A percentile compares a stretch with the other conserved stretches of the same genome.
Evolutionary conservation across 768 basidiomycete species (phyloP).

Genomic region (Serendipita vermifera): DNA sequence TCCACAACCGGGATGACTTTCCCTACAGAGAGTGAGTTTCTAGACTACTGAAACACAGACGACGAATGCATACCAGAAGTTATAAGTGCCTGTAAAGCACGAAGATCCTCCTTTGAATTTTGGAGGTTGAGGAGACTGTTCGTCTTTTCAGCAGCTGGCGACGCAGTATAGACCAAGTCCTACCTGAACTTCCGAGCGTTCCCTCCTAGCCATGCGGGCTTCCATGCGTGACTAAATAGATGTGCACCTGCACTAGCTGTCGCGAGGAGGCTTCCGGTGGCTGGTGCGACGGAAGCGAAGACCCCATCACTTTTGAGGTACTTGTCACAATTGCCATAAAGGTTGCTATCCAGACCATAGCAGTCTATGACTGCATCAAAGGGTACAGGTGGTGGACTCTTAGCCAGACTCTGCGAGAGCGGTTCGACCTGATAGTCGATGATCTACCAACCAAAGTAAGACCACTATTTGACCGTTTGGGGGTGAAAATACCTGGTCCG

Average conservation of each 20-base stretch:
- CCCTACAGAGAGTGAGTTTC: constrained; percentile 24
- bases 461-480: too few relatives aligned
- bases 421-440: constrained; percentile 48
- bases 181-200: constrained; percentile 35
- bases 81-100: constrained; percentile 27
- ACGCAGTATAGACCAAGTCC: too few relatives aligned
- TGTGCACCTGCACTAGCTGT: constrained; percentile 18
- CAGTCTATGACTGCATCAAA: constrained; percentile 52
- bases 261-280: constrained; percentile 27
- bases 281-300: constrained; percentile 42
- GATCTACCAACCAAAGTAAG: constrained; percentile 36
- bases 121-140: constrained; percentile 26
- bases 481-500: constrained; percentile 38
- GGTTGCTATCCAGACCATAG: constrained; percentile 35
- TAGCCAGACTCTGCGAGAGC: constrained; percentile 33
- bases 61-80: constrained; percentile 29
- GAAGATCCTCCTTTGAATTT: constrained; percentile 26
- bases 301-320: constrained; percentile 43
- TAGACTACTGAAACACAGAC: not conserved
- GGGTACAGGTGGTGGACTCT: constrained; percentile 35
- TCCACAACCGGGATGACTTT: constrained; percentile 45
- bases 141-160: not conserved
- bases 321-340: constrained; percentile 38
- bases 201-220: constrained; percentile 44
- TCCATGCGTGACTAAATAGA: constrained; percentile 14